Evolutionary conservation across 31 red algal species (phyloP).

Genomic region (Porphyra umbilicalis): DNA sequence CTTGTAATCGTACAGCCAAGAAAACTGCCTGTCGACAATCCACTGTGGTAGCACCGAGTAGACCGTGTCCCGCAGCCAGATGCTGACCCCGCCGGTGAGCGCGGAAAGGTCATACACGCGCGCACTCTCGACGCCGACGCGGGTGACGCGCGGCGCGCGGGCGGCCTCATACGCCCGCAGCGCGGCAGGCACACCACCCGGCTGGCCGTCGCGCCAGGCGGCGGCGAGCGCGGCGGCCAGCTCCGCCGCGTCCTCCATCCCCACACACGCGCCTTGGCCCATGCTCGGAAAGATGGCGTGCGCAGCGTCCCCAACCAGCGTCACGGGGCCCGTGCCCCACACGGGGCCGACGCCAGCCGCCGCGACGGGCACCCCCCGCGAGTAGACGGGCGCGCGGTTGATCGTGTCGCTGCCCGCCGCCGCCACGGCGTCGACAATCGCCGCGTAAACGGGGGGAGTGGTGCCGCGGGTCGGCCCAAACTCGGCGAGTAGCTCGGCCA

Average conservation of each 20-base stretch:
- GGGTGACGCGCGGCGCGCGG: not conserved
- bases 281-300: conserved; percentile 67
- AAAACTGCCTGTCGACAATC: not conserved
- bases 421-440: not conserved
- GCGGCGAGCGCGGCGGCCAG: conserved; percentile 25
- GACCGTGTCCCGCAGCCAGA: not conserved
- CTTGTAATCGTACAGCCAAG: not conserved
- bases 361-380: not conserved
- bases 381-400: not conserved
- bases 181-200: not conserved
- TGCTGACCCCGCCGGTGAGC: not conserved
- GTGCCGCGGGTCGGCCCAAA: not conserved
- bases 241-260: conserved; percentile 49
- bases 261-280: conserved; percentile 67
- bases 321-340: conserved; percentile 24
- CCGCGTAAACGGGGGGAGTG: not conserved
- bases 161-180: not conserved
- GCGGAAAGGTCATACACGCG: not conserved
- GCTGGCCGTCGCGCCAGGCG: not conserved
- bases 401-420: not conserved
- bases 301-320: conserved; percentile 72
- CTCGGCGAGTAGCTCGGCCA: not conserved
- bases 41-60: not conserved
- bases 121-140: not conserved
- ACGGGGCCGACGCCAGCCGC: too few relatives aligned